Evolutionary conservation across 768 basidiomycete species (phyloP).

Genomic region (Dacryopinax primogenitus): DNA sequence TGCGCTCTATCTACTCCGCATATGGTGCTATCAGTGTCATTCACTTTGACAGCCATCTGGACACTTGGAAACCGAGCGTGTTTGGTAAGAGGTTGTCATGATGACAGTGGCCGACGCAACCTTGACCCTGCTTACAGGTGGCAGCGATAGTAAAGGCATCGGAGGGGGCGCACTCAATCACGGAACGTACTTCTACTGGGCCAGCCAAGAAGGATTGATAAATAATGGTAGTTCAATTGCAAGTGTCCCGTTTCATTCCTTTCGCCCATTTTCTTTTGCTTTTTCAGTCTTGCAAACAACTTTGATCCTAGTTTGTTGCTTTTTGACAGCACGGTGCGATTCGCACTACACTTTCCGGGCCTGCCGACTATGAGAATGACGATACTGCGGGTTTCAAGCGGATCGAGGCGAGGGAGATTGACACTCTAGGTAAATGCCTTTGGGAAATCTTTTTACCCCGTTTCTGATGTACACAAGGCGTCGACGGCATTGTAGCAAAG

Average conservation of each 20-base stretch:
- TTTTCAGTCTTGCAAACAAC: constrained; percentile 23
- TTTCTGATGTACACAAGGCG: constrained; percentile 19
- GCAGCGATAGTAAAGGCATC: neutral
- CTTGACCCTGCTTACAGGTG: neutral
- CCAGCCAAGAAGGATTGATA: constrained; percentile 26
- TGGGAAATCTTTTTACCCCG: neutral
- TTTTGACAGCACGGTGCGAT: constrained; percentile 27
- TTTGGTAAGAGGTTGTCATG: constrained; percentile 52
- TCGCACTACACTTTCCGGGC: constrained; percentile 22
- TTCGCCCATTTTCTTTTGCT: constrained; percentile 14
- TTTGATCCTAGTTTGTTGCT: constrained; percentile 64
- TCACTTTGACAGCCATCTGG: constrained; percentile 22
- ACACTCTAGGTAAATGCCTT: constrained; percentile 13
- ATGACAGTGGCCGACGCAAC: neutral
- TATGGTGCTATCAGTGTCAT: constrained; percentile 28
- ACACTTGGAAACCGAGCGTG: constrained; percentile 64
- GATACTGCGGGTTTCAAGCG: constrained; percentile 25
- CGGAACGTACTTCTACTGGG: constrained; percentile 28
- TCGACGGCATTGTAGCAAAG: constrained; percentile 24
- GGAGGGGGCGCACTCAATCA: constrained; percentile 20
- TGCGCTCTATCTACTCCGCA: constrained; percentile 23
- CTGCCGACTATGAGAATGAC: constrained; percentile 26
- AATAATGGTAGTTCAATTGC: constrained; percentile 48
- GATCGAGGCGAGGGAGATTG: constrained; percentile 20
- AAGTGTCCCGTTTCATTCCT: constrained; percentile 40